Percentiles rank a stretch among this genome's conserved stretches.
Evolutionary conservation across 208 protist genomes (phyloP).

Genomic region (Strigomonas culicis): DNA sequence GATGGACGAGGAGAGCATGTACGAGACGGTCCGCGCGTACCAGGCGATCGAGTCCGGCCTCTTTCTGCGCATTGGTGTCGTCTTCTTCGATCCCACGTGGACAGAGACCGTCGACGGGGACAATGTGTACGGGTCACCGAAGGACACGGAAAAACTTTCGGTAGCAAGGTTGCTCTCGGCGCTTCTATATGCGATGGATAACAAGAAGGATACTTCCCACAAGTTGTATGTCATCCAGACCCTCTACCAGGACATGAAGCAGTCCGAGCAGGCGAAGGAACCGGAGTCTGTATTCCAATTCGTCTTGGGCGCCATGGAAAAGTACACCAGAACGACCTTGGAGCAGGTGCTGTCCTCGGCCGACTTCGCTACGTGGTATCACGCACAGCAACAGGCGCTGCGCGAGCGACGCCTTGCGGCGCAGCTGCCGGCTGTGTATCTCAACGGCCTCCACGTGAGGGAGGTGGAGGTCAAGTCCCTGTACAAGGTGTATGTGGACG

Average conservation of each 20-base stretch:
- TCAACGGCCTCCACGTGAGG: slow-evolving; percentile 45
- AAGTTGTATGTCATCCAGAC: neutral
- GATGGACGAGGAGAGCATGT: slow-evolving; percentile 8
- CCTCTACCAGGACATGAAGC: neutral
- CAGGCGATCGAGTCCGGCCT: slow-evolving; percentile 14
- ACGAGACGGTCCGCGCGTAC: slow-evolving; percentile 14
- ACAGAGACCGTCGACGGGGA: neutral
- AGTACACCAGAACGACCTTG: slow-evolving; percentile 3
- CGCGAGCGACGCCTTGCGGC: slow-evolving; percentile 12
- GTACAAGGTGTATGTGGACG: slow-evolving; percentile 15
- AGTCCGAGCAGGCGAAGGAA: neutral
- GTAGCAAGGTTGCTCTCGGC: neutral
- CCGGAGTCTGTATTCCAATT: neutral
- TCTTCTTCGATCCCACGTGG: slow-evolving; percentile 33
- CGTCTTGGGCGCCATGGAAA: neutral
- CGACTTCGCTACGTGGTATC: slow-evolving; percentile 26
- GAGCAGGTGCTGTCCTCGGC: slow-evolving; percentile 20
- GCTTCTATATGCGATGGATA: neutral
- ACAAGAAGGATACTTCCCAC: neutral
- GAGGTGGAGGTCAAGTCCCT: neutral
- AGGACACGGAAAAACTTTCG: neutral
- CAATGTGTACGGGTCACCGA: neutral
- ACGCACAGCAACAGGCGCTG: slow-evolving; percentile 34
- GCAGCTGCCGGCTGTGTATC: slow-evolving; percentile 21
- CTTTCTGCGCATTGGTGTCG: slow-evolving; percentile 52